These are phyloP conservation scores for Fusarium brevicatenulatum DNA, from an alignment of 2,329 filamentous ascomycete species.

Conservation along the genomic window DNA sequence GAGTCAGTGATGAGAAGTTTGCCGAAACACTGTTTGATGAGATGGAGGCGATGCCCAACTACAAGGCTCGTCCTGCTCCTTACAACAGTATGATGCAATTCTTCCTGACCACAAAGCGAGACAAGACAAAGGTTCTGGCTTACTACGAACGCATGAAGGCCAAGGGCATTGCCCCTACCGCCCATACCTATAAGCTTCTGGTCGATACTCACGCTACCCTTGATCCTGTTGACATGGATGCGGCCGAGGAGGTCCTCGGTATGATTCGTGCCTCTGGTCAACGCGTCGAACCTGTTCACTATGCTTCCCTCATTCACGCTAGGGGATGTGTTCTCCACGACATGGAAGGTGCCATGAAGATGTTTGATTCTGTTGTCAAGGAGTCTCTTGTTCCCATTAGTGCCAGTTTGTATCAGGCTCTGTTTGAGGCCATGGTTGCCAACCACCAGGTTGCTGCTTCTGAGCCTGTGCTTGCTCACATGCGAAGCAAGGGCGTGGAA, in stretches of 20 bases:
- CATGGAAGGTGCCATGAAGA: slow-evolving; percentile 80
- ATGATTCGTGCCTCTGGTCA: slow-evolving; percentile 80
- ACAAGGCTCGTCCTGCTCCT: slow-evolving; percentile 95
- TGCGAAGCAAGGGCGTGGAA: slow-evolving; percentile 78
- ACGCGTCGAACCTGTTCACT: slow-evolving; percentile 90
- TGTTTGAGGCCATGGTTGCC: slow-evolving; percentile 97
- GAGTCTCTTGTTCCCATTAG: slow-evolving; percentile 75
- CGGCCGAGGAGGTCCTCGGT: slow-evolving; percentile 84
- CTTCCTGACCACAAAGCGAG: slow-evolving; percentile 96
- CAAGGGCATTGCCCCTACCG: slow-evolving; percentile 87
- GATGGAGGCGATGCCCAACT: slow-evolving; percentile 99
- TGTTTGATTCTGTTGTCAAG: slow-evolving; percentile 84
- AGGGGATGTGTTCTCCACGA: slow-evolving; percentile 95
- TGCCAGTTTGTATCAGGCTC: slow-evolving; percentile 91
- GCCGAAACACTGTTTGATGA: slow-evolving; percentile 98
- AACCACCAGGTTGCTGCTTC: slow-evolving; percentile 87
- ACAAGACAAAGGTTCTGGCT: slow-evolving; percentile 89
- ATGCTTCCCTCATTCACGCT: slow-evolving; percentile 93
- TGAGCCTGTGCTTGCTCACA: slow-evolving; percentile 77
- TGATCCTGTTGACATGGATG: slow-evolving; percentile 87
- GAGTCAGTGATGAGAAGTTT: slow-evolving; percentile 97
- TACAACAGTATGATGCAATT: slow-evolving; percentile 99
- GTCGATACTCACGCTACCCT: slow-evolving; percentile 95
- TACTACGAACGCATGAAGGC: slow-evolving; percentile 96
- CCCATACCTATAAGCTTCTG: slow-evolving; percentile 96